Evolutionary conservation across 2,329 filamentous ascomycete genomes (phyloP).

Genomic region (Penicillium hordei): DNA sequence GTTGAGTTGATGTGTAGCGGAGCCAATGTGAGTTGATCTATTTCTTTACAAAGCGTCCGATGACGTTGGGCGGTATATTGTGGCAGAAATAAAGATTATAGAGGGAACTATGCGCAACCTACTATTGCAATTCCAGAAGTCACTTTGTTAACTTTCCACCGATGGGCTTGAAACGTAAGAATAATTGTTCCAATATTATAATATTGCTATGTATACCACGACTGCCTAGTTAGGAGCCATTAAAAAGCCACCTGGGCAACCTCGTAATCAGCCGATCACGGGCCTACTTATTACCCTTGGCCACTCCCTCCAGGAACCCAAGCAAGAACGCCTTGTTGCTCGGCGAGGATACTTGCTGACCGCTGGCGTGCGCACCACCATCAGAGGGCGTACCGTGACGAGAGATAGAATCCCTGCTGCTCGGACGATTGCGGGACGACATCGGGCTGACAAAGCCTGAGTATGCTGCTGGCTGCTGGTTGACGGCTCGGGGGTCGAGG

Average conservation of each 20-base stretch:
- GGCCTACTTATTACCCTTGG: slow-evolving; percentile 41
- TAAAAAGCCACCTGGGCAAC: background rate
- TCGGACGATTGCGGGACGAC: slow-evolving; percentile 28
- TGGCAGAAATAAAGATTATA: slow-evolving; percentile 26
- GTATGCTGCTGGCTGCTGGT: slow-evolving; percentile 19
- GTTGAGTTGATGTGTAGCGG: slow-evolving; percentile 11
- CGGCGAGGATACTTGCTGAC: slow-evolving; percentile 52
- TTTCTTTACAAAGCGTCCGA: slow-evolving; percentile 27
- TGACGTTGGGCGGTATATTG: slow-evolving; percentile 30
- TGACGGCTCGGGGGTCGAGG: slow-evolving; percentile 22
- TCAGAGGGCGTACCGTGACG: slow-evolving; percentile 23
- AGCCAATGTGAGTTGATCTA: slow-evolving; percentile 15
- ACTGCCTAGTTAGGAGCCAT: background rate
- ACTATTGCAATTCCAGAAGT: too few species aligned
- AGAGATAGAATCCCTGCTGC: slow-evolving; percentile 19
- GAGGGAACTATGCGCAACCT: too few species aligned
- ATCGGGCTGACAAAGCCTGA: slow-evolving; percentile 34
- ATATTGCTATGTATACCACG: background rate
- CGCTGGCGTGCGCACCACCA: slow-evolving; percentile 51
- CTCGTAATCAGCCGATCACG: background rate
- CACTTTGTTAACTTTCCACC: too few species aligned
- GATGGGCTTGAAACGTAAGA: background rate
- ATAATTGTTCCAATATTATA: background rate
- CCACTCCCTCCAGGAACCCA: slow-evolving; percentile 66
- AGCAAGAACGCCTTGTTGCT: slow-evolving; percentile 75